These are phyloP conservation scores for Arthrobotrys sinensis DNA, from an alignment of 2,329 filamentous ascomycete genomes.

Conservation along the genomic window DNA sequence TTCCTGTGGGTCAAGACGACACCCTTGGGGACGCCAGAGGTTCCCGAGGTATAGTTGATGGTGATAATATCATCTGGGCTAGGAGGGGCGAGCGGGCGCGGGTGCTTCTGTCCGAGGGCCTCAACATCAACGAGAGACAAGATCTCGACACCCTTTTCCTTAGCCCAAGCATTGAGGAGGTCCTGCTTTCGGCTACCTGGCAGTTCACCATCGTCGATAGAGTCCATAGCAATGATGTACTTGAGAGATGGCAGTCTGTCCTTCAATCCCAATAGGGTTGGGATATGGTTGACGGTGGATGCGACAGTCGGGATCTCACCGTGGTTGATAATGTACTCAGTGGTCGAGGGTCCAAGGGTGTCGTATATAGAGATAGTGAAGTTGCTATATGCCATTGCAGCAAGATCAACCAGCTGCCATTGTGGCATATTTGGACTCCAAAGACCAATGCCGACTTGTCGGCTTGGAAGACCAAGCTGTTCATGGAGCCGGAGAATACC, in stretches of 20 bases:
- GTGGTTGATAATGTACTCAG: constrained; percentile 97
- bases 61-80: constrained; percentile 83
- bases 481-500: constrained; percentile 87
- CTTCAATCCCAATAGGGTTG: constrained; percentile 63
- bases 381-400: constrained; percentile 86
- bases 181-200: constrained; percentile 83
- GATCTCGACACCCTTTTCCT: constrained; percentile 81
- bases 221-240: constrained; percentile 88
- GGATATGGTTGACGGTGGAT: constrained; percentile 68
- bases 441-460: constrained; percentile 82
- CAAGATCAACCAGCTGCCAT: constrained; percentile 92
- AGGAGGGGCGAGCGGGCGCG: constrained; percentile 80
- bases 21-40: constrained; percentile 85
- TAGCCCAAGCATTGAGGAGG: constrained; percentile 82
- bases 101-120: constrained; percentile 79
- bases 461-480: constrained; percentile 76
- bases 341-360: constrained; percentile 89
- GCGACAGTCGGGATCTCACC: constrained; percentile 81
- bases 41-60: constrained; percentile 92
- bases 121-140: constrained; percentile 87
- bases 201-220: constrained; percentile 83
- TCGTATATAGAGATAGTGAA: constrained; percentile 96
- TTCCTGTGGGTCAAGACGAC: constrained; percentile 86
- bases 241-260: constrained; percentile 77
- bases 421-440: constrained; percentile 91